A percentile compares a stretch with the other conserved stretches of the same genome.
These are phyloP conservation scores for Myriosclerotinia duriaeana DNA, from an alignment of 2,329 filamentous ascomycete genomes.

Conservation along the genomic window DNA sequence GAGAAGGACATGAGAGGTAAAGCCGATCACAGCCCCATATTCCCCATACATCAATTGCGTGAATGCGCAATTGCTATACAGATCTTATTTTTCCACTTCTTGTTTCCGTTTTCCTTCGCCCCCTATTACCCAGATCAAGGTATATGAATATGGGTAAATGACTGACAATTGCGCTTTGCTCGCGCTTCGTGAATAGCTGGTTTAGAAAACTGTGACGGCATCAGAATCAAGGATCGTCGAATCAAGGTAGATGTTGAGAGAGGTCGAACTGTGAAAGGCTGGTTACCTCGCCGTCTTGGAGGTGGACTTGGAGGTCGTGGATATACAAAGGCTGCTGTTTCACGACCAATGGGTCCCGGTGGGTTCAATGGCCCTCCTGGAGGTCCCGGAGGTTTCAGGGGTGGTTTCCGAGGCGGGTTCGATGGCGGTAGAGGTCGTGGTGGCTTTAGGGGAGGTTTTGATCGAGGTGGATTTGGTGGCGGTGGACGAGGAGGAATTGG, in stretches of 20 bases:
- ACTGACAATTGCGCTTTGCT: slow-evolving; percentile 67
- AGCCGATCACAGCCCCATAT: slow-evolving; percentile 46
- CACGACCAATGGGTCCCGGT: slow-evolving; percentile 66
- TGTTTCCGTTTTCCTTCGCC: slow-evolving; percentile 41
- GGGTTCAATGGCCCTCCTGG: slow-evolving; percentile 56
- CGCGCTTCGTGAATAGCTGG: slow-evolving; percentile 72
- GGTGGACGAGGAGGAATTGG: slow-evolving; percentile 40
- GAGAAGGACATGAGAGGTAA: slow-evolving; percentile 99
- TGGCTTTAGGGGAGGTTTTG: slow-evolving; percentile 44
- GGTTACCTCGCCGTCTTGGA: slow-evolving; percentile 87
- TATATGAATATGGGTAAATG: slow-evolving; percentile 57
- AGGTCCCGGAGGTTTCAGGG: slow-evolving; percentile 46
- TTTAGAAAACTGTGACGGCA: slow-evolving; percentile 79
- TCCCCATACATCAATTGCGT: slow-evolving; percentile 38
- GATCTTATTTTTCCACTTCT: slow-evolving; percentile 44
- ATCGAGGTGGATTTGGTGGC: slow-evolving; percentile 36
- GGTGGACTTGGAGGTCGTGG: slow-evolving; percentile 89
- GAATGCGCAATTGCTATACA: slow-evolving; percentile 44
- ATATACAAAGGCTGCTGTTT: slow-evolving; percentile 79
- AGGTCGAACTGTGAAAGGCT: slow-evolving; percentile 88
- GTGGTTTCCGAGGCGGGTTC: slow-evolving; percentile 52
- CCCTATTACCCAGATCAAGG: slow-evolving; percentile 42
- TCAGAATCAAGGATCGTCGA: slow-evolving; percentile 86
- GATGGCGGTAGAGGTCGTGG: slow-evolving; percentile 50
- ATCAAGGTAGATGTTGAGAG: slow-evolving; percentile 96